Conservation (phyloP, 129 eudicot species). For the Deinandra increscens region DNA sequence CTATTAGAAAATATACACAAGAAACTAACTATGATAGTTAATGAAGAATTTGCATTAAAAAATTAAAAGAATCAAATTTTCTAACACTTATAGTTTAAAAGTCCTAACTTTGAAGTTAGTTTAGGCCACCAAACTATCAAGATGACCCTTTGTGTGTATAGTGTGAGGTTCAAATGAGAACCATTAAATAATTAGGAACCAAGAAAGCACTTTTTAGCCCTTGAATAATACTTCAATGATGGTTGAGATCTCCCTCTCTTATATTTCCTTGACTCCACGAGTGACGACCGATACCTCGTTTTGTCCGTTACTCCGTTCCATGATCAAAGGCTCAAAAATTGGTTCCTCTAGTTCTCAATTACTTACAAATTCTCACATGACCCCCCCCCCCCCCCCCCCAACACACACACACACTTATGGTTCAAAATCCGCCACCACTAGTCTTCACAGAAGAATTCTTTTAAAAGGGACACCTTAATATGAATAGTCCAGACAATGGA, state of each 20-base stretch:
- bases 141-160: background rate
- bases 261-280: background rate
- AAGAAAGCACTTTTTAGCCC: background rate
- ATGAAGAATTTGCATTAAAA: background rate
- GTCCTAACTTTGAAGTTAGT: background rate
- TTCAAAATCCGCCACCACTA: background rate
- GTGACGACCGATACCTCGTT: background rate
- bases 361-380: background rate
- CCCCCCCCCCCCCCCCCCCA: background rate
- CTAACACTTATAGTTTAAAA: background rate
- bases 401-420: background rate
- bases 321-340: background rate
- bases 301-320: background rate
- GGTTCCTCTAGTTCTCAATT: background rate
- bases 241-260: too few species aligned
- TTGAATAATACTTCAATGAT: background rate
- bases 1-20: background rate
- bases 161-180: background rate
- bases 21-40: background rate
- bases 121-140: background rate
- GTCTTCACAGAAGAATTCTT: background rate
- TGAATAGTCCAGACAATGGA: background rate
- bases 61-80: background rate
- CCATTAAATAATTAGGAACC: background rate
- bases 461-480: background rate